Percentiles rank a stretch among this genome's conserved stretches.
Conservation (phyloP, 2,329 filamentous ascomycete species). For the Aspergillus sp. region DNA sequence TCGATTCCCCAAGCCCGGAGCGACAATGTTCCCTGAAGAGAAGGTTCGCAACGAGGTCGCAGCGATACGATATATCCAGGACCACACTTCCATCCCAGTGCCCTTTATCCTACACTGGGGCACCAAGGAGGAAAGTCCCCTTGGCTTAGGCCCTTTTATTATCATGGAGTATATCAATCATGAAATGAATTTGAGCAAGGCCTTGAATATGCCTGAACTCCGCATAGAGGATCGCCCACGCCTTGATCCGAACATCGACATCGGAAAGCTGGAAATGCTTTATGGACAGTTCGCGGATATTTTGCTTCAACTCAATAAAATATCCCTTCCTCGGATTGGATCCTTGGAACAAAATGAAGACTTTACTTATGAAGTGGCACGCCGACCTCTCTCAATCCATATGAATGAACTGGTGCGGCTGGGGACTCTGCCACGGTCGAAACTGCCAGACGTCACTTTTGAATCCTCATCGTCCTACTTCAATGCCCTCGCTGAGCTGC, state of each 20-base stretch:
- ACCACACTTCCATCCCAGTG: slow-evolving; percentile 10
- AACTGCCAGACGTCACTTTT: neutral
- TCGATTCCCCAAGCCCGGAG: slow-evolving; percentile 12
- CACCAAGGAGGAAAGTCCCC: too few species aligned
- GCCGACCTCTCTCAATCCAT: slow-evolving; percentile 33
- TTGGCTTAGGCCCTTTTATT: too few species aligned
- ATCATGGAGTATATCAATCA: slow-evolving; percentile 1
- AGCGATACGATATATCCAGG: slow-evolving; percentile 9
- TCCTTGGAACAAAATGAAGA: slow-evolving; percentile 22
- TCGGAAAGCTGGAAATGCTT: neutral
- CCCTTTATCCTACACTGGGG: too few species aligned
- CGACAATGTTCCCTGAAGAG: slow-evolving; percentile 20
- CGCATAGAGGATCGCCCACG: neutral
- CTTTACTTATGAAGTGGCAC: slow-evolving; percentile 22
- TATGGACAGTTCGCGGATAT: slow-evolving; percentile 15
- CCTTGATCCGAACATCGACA: slow-evolving; percentile 2
- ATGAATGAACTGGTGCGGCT: slow-evolving; percentile 33
- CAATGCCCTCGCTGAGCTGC: slow-evolving; percentile 1
- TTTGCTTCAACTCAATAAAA: slow-evolving; percentile 25
- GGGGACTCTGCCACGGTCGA: slow-evolving; percentile 17
- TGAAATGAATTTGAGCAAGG: neutral
- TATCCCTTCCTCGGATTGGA: slow-evolving; percentile 25
- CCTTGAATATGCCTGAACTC: neutral
- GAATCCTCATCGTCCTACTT: neutral
- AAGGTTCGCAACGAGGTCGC: slow-evolving; percentile 26